phyloP scores from a whole-genome alignment of 2,329 filamentous ascomycete genomes.

The Didymella pomorum region DNA sequence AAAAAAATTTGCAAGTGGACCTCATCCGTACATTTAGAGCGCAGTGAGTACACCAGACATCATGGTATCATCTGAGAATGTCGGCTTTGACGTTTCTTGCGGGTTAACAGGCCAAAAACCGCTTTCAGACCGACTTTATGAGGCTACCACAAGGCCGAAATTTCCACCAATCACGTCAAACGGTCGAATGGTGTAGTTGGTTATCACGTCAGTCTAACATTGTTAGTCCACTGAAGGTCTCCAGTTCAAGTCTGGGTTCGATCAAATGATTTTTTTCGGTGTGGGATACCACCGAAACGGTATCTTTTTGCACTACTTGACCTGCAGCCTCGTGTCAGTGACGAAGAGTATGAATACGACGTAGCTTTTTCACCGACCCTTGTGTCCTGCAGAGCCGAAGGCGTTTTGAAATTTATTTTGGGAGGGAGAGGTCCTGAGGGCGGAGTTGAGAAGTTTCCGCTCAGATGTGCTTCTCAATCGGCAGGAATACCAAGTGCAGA shows the following conservation, averaged over 20 bases:
- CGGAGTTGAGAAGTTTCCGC: no score
- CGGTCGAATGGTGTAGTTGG: conserved; percentile 53
- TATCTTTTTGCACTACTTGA: neutral
- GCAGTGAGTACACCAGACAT: neutral
- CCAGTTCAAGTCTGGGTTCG: conserved; percentile 34
- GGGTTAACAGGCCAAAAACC: no score
- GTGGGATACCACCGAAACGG: neutral
- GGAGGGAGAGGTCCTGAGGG: no score
- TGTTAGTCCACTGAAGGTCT: conserved; percentile 26
- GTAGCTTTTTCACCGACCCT: neutral
- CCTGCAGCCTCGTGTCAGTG: neutral
- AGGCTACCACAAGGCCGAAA: neutral
- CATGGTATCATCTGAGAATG: neutral
- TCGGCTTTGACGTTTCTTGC: no score
- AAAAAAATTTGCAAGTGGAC: neutral
- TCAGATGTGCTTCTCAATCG: neutral
- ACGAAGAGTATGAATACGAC: neutral
- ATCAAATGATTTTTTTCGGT: conserved; percentile 16
- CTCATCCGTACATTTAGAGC: neutral
- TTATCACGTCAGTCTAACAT: conserved; percentile 58
- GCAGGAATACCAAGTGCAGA: neutral
- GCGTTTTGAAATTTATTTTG: no score
- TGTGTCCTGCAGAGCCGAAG: neutral
- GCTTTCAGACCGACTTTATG: neutral
- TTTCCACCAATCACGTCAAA: conserved; percentile 5